Evolutionary conservation across 345 rosid species (phyloP), one percentile per base, ranked within the genome.

Genomic region (Euclidium syriacum): DNA sequence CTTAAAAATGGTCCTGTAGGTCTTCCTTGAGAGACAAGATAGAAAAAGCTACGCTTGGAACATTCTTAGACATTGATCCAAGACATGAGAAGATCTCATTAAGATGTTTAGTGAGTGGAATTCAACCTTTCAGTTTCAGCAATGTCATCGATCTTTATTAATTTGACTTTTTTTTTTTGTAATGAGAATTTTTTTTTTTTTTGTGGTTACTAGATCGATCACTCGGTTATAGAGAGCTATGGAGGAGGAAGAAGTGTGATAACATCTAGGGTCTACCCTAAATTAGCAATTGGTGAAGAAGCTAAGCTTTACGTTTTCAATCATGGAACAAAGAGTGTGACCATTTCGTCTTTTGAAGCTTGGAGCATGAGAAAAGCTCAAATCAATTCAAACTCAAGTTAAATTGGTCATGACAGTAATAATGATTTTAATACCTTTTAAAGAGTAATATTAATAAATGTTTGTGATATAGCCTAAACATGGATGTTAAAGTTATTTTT

Each of bases 311-410:
- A 55, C 10, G 67, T 71, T 27, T 80, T 80, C 68, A 80, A 85
- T 68, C 73, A 81, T 65, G 91, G 88, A 9, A 58, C 78, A 8
- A 39, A 5, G 2, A 26, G 58, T 56, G 83, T 84, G 14, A 52
- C 19, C 17, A 74, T 79, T 32, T 40, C 80, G 22, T 72, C 67
- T 5, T 29, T 84, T 11, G 75, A 63, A 44, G 94, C 84, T 10
- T 89, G 91, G 94, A 83, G 78, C 65, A 83, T 85, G 84, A 73
- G 78, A 43, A 72, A 70, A 20, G 91, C 90, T 5, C 52, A 46
- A 27, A 43, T 81, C 58, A 65, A 52, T 63, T 10, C 29, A 30
- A 57, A 44, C 26, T 3, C 25, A 29, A 52, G n/a, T 9, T 42
- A 40, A 41, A 16, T 16, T 10, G 5, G 39, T 39, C 32, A 40